Conservation (phyloP, 495 filamentous ascomycete genomes). For the Pyrenula aspistea region DNA sequence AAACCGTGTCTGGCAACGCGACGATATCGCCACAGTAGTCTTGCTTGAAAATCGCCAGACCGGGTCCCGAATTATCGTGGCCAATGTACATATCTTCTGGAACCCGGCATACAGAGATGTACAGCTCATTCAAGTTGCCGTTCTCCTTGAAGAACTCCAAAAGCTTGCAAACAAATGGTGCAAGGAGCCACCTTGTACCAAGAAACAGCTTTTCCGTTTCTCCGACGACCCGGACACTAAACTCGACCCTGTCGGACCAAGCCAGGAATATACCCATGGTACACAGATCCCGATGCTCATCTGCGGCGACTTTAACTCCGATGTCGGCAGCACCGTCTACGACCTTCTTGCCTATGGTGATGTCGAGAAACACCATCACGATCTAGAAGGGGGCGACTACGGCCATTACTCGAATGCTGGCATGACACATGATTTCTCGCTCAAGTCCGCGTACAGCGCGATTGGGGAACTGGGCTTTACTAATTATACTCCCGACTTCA, state of each 20-base stretch:
- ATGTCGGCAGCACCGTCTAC: conserved; percentile 71
- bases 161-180: conserved; percentile 75
- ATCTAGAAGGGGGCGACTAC: conserved; percentile 63
- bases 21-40: conserved; percentile 82
- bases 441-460: conserved; percentile 74
- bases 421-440: conserved; percentile 84
- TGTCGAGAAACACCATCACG: conserved; percentile 59
- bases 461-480: conserved; percentile 82
- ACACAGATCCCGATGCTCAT: conserved; percentile 83
- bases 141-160: conserved; percentile 80
- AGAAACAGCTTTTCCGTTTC: conserved; percentile 64
- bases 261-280: conserved; percentile 67
- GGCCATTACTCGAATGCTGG: conserved; percentile 86
- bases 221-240: conserved; percentile 43
- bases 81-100: conserved; percentile 91
- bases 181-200: conserved; percentile 59
- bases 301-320: conserved; percentile 94
- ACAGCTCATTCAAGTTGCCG: conserved; percentile 87
- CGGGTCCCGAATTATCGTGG: conserved; percentile 78
- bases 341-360: conserved; percentile 69
- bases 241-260: conserved; percentile 41
- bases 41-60: conserved; percentile 87
- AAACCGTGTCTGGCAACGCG: conserved; percentile 94
- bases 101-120: conserved; percentile 83
- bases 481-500: conserved; percentile 89